Evolutionary conservation across 1,284 basidiomycete species (phyloP), one percentile per base, ranked within the genome.

Genomic region (Chalciporus piperatoides): DNA sequence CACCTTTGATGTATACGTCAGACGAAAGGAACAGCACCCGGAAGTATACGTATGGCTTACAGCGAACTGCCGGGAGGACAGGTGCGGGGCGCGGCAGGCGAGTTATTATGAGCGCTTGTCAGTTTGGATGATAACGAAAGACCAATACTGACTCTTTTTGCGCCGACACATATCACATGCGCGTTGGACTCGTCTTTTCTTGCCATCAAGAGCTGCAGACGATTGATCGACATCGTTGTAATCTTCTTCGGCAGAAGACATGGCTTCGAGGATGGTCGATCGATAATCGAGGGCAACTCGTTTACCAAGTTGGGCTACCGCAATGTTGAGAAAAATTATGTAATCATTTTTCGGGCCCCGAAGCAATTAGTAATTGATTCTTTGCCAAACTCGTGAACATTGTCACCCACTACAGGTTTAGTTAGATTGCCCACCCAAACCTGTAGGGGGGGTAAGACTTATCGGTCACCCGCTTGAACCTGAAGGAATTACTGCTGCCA

Each of bases 121-220:
- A 33, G 14, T 15, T 6, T 33, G 6, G 1, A 17, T 7, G 8
- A 17, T 15, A 2, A 9, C 8, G 4, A 39, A 39, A 35, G 32
- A 30, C 6, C 0, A 5, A n/a, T 6, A 63, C 63, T 52, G 37
- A 86, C 86, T 35, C 72, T 89, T 89, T 72, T 88, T 89, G 48
- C 83, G 71, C 39, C 87, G 72, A 60, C 87, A 90, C 2, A 80
- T 76, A 59, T 90, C 87, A 62, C 87, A 90, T 6, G 87, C 86
- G 19, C 86, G 71, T 63, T 87, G 84, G 12, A 89, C 77, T 53
- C 80, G 75, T 25, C 86, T 70, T 62, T 86, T 87, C 74, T 89
- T 89, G 12, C 45, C 58, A 4, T 59, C 61, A n/a, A 53, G 1
- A 40, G 23, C 3, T 19, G 43, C 11, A 4, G 47, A 27, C 30